Base-by-base conservation (phyloP, 106 monocot species). In the Amphibolis antarctica region DNA sequence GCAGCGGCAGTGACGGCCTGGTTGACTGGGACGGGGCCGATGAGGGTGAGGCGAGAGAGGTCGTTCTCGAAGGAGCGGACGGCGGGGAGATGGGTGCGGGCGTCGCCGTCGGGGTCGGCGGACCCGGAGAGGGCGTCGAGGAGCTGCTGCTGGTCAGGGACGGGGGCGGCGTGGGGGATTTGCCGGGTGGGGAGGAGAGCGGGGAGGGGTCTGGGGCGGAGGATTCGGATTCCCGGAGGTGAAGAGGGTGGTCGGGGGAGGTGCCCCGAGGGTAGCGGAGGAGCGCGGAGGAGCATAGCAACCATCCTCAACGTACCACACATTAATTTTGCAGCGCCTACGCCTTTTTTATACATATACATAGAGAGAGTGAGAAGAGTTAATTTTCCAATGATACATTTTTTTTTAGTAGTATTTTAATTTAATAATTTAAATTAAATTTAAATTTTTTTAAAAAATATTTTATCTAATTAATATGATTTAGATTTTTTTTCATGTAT, bases 1-100 rank as follows among this genome's bases (percentile, higher is more conserved):
- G 94, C 89, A 4, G 94, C 89, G 20, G 94, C 89, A 0, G 84
- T 77, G 31, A 86, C 58, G 51, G 94, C 94, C 76, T 73, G 73
- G 15, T 66, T 22, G 31, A 36, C 43, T 10, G 25, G 56, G 23
- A 73, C 73, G 27, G 46, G 53, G 21, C 73, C 73, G 65, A 66
- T 46, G 15, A 73, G 65, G 5, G 49, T 58, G 30, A 73, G 49
- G 9, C 73, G 57, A 36, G 49, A 31, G 12, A 73, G 66, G 57
- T 73, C 73, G 58, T 59, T 66, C 59, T 73, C 66, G 30, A 66
- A 73, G 31, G 66, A 55, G 14, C 73, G 26, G 20, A 73, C 73
- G 10, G 66, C 59, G 19, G 73, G 73, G 28, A 73, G 73, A 22
- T 59, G 73, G 46, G 18, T 73, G 21, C 26, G 49, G 12, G 24